Evolutionary conservation across 805 yeast genomes (phyloP).

Genomic region (Kluyveromyces siamensis): DNA sequence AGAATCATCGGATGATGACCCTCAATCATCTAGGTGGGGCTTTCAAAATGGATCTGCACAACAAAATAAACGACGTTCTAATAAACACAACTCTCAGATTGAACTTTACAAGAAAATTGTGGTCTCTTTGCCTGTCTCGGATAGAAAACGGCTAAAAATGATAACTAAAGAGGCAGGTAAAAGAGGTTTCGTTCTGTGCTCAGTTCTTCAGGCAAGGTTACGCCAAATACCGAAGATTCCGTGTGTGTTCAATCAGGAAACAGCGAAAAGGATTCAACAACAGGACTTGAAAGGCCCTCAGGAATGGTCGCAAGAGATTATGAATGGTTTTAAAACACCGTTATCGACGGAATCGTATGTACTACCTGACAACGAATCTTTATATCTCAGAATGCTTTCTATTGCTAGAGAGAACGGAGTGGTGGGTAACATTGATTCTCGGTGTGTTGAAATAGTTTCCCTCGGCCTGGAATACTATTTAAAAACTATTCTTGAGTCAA

Average conservation of each 20-base stretch:
- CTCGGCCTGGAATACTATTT: constrained; percentile 80
- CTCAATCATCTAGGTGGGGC: constrained; percentile 47
- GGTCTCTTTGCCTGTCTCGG: constrained; percentile 75
- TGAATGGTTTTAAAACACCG: constrained; percentile 76
- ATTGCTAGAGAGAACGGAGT: constrained; percentile 86
- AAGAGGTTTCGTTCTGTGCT: constrained; percentile 60
- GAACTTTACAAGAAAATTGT: constrained; percentile 79
- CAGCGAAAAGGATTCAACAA: constrained; percentile 23
- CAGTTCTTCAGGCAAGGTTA: constrained; percentile 60
- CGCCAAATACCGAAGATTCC: constrained; percentile 68
- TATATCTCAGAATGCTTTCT: constrained; percentile 65
- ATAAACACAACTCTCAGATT: constrained; percentile 55
- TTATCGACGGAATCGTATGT: constrained; percentile 70
- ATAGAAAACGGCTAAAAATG: constrained; percentile 73
- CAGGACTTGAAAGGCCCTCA: constrained; percentile 36
- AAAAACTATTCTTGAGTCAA: constrained; percentile 61
- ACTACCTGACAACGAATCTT: constrained; percentile 67
- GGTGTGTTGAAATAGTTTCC: constrained; percentile 65
- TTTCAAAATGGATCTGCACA: constrained; percentile 40
- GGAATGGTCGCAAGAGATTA: constrained; percentile 89
- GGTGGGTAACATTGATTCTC: constrained; percentile 68
- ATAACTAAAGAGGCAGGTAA: constrained; percentile 80
- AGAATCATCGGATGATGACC: constrained; percentile 63
- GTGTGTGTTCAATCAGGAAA: constrained; percentile 34
- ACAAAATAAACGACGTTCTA: constrained; percentile 37